phyloP scores from a whole-genome alignment of 2,329 filamentous ascomycete genomes.

The Talaromyces funiculosus region DNA sequence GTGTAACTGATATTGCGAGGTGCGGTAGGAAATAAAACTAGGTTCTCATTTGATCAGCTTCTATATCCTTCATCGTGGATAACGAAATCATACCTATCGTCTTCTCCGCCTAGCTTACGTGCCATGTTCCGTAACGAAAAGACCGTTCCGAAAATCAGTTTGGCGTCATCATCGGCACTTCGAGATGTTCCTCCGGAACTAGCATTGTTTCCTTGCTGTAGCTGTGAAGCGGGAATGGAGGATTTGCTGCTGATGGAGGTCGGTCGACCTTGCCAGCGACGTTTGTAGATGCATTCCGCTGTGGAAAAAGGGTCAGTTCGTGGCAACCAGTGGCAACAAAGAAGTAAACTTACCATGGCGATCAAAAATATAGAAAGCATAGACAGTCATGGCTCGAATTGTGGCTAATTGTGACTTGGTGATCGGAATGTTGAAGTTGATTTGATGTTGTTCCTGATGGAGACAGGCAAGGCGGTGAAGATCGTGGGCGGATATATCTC shows the following conservation, averaged over 20 bases:
- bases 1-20: conserved; percentile 93
- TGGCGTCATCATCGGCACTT: conserved; percentile 74
- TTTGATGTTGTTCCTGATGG: neutral
- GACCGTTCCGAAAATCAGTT: conserved; percentile 93
- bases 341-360: conserved; percentile 68
- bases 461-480: neutral
- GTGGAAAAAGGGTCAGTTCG: conserved; percentile 12
- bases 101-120: conserved; percentile 85
- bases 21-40: conserved; percentile 89
- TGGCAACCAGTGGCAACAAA: neutral
- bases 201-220: conserved; percentile 42
- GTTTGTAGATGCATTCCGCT: conserved; percentile 98
- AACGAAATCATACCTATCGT: conserved; percentile 57
- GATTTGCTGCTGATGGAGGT: conserved; percentile 42
- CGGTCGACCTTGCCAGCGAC: conserved; percentile 66
- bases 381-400: conserved; percentile 67
- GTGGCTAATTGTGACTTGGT: no score
- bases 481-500: neutral
- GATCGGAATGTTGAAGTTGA: neutral
- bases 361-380: conserved; percentile 98
- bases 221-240: conserved; percentile 42
- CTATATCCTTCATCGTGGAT: neutral
- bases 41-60: neutral
- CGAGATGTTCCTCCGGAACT: conserved; percentile 38
- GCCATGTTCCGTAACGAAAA: conserved; percentile 97